Conservation (phyloP, 306 rosid species). For the Cyamopsis tetragonoloba region DNA sequence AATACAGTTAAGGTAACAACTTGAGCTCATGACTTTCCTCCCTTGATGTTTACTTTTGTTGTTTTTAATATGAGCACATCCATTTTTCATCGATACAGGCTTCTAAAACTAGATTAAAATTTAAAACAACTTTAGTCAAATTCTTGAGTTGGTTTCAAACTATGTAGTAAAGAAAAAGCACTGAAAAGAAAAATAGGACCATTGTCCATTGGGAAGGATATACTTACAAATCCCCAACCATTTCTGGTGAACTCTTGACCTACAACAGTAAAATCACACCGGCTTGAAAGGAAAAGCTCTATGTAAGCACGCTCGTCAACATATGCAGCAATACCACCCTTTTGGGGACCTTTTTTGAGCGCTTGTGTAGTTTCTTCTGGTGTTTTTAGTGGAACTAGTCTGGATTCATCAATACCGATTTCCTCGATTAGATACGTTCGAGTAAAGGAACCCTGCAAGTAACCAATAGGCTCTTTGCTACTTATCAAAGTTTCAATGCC, state of each 20-base stretch:
- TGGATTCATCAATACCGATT: conserved; percentile 56
- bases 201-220: neutral
- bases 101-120: neutral
- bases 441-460: conserved; percentile 77
- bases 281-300: conserved; percentile 86
- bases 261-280: conserved; percentile 63
- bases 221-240: conserved; percentile 99
- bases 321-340: conserved; percentile 82
- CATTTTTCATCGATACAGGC: neutral
- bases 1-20: neutral
- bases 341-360: conserved; percentile 59
- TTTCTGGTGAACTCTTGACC: conserved; percentile 95
- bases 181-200: neutral
- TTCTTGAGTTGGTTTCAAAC: neutral
- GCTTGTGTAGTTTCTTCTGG: conserved; percentile 66
- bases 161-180: neutral
- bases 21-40: neutral
- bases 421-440: conserved; percentile 62
- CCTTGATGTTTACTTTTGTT: neutral
- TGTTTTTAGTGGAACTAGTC: conserved; percentile 65
- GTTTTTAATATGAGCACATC: neutral
- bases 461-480: conserved; percentile 75
- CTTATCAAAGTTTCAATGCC: conserved; percentile 68
- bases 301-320: conserved; percentile 83
- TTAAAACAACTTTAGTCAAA: neutral